Percentiles rank a stretch among this genome's conserved stretches.
phyloP scores from a whole-genome alignment of 2,329 filamentous ascomycete species.

The Fusarium abutilonis region DNA sequence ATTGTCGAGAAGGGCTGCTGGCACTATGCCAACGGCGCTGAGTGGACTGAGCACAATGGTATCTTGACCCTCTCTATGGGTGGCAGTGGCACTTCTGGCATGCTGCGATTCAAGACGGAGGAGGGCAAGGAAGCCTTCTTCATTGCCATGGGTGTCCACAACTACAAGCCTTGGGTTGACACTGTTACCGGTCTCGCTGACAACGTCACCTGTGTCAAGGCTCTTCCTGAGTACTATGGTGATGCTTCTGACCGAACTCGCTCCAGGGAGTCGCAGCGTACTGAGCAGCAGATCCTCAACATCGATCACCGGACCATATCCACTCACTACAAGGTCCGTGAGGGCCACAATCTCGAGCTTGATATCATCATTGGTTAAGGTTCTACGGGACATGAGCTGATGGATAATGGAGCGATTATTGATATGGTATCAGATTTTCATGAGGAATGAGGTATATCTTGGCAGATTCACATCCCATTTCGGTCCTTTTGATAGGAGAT shows the following conservation, averaged over 20 bases:
- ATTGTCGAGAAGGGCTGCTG: slow-evolving; percentile 33
- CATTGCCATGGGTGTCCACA: slow-evolving; percentile 29
- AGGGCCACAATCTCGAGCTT: slow-evolving; percentile 36
- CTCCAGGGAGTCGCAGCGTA: slow-evolving; percentile 23
- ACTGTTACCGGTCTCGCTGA: slow-evolving; percentile 29
- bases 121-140: slow-evolving; percentile 37
- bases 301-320: slow-evolving; percentile 28
- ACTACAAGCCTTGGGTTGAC: slow-evolving; percentile 40
- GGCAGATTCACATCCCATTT: neutral
- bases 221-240: slow-evolving; percentile 38
- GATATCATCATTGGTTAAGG: slow-evolving; percentile 27
- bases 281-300: slow-evolving; percentile 32
- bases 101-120: slow-evolving; percentile 39
- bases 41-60: slow-evolving; percentile 26
- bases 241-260: slow-evolving; percentile 10
- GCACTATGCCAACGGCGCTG: slow-evolving; percentile 36
- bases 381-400: too few species aligned
- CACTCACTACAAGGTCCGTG: slow-evolving; percentile 24
- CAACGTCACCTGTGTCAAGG: slow-evolving; percentile 30
- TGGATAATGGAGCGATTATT: too few species aligned
- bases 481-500: neutral
- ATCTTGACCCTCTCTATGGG: slow-evolving; percentile 27
- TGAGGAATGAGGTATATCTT: neutral
- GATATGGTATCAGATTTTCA: neutral
- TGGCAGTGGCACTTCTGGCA: slow-evolving; percentile 30